Evolutionary conservation across 148 eudicot genomes (phyloP), one percentile per base, ranked within the genome.

Genomic region (Rhododendron griersonianum): DNA sequence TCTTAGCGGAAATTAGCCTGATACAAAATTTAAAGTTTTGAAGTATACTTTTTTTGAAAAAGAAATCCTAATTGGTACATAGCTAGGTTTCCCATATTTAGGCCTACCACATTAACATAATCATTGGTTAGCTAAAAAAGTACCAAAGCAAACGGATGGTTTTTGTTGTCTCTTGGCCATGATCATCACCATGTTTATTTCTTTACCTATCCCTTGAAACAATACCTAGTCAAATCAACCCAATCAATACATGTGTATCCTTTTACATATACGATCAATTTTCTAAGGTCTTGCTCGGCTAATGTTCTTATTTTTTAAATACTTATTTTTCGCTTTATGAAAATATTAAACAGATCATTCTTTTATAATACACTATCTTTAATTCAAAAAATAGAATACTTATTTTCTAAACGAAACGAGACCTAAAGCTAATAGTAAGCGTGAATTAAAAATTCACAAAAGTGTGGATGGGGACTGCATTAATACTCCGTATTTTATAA

Each of bases 401-500:
- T 5, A 5, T 41, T 6, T 41, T 41, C 7, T 41, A 41, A 41
- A 41, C 1, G 7, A 41, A 5, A 41, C 44, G 7, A 41, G 0
- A 1, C 44, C 44, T 41, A 41, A 41, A 41, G 44, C 7, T 41
- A 6, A 41, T 6, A 41, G 44, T 5, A 80, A 85, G 86, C 53
- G 63, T 65, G 63, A 79, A 53, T 13, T 78, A 51, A 84, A 41
- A 86, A 57, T 84, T 57, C 39, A 75, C 53, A 44, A 11, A 59
- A 48, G 16, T 14, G 21, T 3, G 55, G 75, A 44, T 78, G 41
- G 83, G 79, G 90, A 80, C 80, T 85, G 83, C 89, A 75, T 39
- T 35, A 30, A 71, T 87, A n/a, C n/a, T n/a, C n/a, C n/a, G n/a
- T n/a, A 86, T 90, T 90, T 86, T 85, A 90, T 25, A 76, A 47